Evolutionary conservation across 495 filamentous ascomycete genomes (phyloP), one percentile per base, ranked within the genome.

Genomic region (Penicillium verhagenii): DNA sequence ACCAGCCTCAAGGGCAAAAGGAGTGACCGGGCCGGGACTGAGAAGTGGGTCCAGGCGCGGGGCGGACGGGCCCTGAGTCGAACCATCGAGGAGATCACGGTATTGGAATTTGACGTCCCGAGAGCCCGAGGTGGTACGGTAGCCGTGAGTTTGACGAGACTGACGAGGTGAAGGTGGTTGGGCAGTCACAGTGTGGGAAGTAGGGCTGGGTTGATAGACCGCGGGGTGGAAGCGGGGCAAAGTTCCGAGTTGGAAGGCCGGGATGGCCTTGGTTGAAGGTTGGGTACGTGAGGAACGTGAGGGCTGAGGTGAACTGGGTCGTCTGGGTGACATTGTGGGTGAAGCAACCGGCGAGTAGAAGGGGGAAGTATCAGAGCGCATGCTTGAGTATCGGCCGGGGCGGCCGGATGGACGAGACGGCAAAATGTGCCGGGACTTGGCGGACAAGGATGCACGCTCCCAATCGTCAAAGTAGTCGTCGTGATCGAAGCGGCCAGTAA

Each of bases 1-100:
- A 33, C 75, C 73, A 7, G 74, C 60, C 7, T 91, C 88, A 25
- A 94, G 67, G 3, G 82, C 81, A 66, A 94, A 77, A 0, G 90
- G 89, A 2, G 90, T 92, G 35, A 92, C 87, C 0, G 88, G 87
- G 0, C 88, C 88, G 1, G 89, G 88, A 40, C 86, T 90, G n/a
- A 82, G 81, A 3, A 88, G 75, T 2, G 90, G 90, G 21, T 75
- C 74, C 29, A 94, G 65, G 16, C 82, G 73, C 7, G 90, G 90
- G 19, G 85, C 85, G 10, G 73, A 72, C n/a, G 31, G 87, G 78
- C 56, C 71, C 60, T 63, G 78, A 53, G 57, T 70, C 44, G 62
- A 39, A 14, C 61, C 63, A n/a, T 73, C 73, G 13, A 72, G 47
- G 0, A 71, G 48, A 6, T 78, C 74, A 4, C 73, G 68, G 45